Base-by-base conservation (phyloP, 345 rosid species). In the Salix arbutifolia region DNA sequence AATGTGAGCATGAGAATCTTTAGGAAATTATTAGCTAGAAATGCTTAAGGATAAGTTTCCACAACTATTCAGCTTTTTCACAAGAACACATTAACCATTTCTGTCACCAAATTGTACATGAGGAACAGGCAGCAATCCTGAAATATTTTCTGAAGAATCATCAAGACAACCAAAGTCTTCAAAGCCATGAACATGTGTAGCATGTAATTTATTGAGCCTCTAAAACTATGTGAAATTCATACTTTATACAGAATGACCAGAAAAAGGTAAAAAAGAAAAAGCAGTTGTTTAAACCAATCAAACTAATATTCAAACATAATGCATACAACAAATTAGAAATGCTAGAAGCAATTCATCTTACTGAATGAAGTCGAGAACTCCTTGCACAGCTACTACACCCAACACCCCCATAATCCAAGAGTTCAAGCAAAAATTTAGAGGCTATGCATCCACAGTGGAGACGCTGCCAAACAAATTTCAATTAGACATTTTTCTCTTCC, bases 371-470 rank as follows among this genome's bases (percentile, higher is more conserved):
- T 67, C 17, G 86, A 77, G 83, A 82, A 76, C 68, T 79, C 72
- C 65, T 85, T 60, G 79, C 72, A 83, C 98, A 94, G 44, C 81
- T 70, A 9, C 78, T 53, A 88, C 98, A 94, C 68, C 88, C 90
- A 81, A 94, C 86, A 56, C 98, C 98, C 48, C 97, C 98, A 78
- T 61, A 83, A 85, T 94, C 97, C 89, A 94, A 73, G 69, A 88
- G 82, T 84, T 89, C 89, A 37, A 92, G 50, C 74, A 88, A 75
- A 17, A 61, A 80, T 69, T 81, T 77, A 23, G 97, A 87, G 65
- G 92, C 98, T 80, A 91, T 83, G 77, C 98, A 94, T 61, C 98
- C 98, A 87, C 97, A 94, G 76, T 94, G 98, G 72, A 94, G 89
- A 71, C 87, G 82, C 98, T 94, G 92, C 66, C 75, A 82, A 46